These are phyloP conservation scores for Cryptococcus maquisensis DNA, from an alignment of 1,284 basidiomycete species.

Conservation along the genomic window DNA sequence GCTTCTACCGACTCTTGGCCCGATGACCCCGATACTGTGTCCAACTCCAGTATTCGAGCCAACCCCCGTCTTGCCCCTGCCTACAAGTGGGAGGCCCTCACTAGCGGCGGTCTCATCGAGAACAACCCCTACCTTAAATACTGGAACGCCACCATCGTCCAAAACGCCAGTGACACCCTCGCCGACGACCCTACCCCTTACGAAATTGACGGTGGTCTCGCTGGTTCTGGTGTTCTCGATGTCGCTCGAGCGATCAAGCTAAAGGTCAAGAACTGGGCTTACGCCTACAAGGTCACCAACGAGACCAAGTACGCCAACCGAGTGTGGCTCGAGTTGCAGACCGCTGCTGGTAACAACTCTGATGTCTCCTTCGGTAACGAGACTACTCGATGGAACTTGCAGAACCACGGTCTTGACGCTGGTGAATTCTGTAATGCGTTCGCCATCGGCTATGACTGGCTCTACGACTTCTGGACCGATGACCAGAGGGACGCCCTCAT, in stretches of 20 bases:
- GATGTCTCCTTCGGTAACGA: slow-evolving; percentile 58
- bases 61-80: slow-evolving; percentile 86
- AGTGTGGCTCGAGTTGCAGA: slow-evolving; percentile 68
- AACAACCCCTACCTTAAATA: slow-evolving; percentile 77
- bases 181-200: slow-evolving; percentile 64
- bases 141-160: slow-evolving; percentile 93
- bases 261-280: slow-evolving; percentile 87
- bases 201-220: slow-evolving; percentile 62
- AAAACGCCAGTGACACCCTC: slow-evolving; percentile 74
- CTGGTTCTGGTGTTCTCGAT: slow-evolving; percentile 84
- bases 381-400: slow-evolving; percentile 63
- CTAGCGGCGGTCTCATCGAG: slow-evolving; percentile 61
- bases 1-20: slow-evolving; percentile 65
- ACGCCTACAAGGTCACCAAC: slow-evolving; percentile 84
- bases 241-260: slow-evolving; percentile 83
- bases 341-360: slow-evolving; percentile 47
- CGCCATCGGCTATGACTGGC: slow-evolving; percentile 89
- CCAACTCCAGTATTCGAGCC: slow-evolving; percentile 59
- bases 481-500: slow-evolving; percentile 69
- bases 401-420: slow-evolving; percentile 85
- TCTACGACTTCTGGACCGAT: slow-evolving; percentile 77
- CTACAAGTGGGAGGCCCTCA: slow-evolving; percentile 87
- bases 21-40: slow-evolving; percentile 64
- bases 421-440: slow-evolving; percentile 84
- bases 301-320: slow-evolving; percentile 80